Evolutionary conservation across 2,329 filamentous ascomycete species (phyloP), one percentile per base, ranked within the genome.

Genomic region (Piedraia hortae): DNA sequence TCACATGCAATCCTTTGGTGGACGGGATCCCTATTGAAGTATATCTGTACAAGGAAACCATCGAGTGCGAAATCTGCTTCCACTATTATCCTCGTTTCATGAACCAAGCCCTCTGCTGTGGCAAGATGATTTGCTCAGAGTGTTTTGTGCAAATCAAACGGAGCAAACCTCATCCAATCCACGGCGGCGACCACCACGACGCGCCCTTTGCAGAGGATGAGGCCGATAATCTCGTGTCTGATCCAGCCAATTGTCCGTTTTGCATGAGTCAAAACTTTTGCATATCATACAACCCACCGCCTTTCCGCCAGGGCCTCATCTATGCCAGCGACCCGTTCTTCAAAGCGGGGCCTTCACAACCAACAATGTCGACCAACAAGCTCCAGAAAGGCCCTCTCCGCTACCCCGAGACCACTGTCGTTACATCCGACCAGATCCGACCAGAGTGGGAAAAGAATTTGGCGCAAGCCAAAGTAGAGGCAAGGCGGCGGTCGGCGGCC

Each of bases 141-240:
- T 97, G 85, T 44, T 97, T 97, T 38, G 85, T 97, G 3, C 85
- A 97, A 44, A 97, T 97, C 42, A 93, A 91, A 44, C 64, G 85
- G 18, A 68, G 78, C 3, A 82, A 97, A 31, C 80, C 78, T 6
- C 75, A 91, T 42, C 64, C 78, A 17, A 75, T 77, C 1, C 75
- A 90, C 41, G 58, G 59, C 19, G 45, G 47, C 25, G 75, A 77
- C 1, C 75, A 90, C 41, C 58, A 59, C 19, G 45, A 47, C 25
- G 44, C 46, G 20, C 41, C 45, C 6, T 38, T 38, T 18, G 37
- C 40, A 5, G 43, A 49, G 15, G 57, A 53, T 27, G 52, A 54
- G 28, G 51, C 65, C 20, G 50, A 51, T 3, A 59, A 71, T 41
- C 56, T 97, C 9, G 70, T 90, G 1, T 91, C 80, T 4, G 82